Percentiles rank a stretch among this genome's conserved stretches.
Conservation (phyloP, 2,329 filamentous ascomycete genomes). For the Exophiala aquamarina region DNA sequence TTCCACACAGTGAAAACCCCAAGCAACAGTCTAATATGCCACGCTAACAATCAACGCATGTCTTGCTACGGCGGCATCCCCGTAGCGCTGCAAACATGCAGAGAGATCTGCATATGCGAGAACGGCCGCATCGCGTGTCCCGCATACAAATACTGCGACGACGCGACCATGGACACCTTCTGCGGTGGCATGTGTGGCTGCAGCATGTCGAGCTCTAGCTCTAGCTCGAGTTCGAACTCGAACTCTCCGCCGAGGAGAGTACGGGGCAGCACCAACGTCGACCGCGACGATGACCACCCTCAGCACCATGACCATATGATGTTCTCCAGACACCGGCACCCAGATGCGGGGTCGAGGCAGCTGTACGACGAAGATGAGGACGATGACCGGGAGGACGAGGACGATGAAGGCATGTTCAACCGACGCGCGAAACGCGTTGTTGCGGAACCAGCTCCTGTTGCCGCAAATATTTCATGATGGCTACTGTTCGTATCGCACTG, state of each 20-base stretch:
- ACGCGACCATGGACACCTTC: constrained; percentile 15
- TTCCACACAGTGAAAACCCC: constrained; percentile 2
- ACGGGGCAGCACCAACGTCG: too few species aligned
- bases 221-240: too few species aligned
- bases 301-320: too few species aligned
- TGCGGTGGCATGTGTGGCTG: constrained; percentile 11
- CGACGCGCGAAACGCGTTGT: background rate
- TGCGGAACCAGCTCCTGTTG: background rate
- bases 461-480: too few species aligned
- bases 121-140: constrained; percentile 11
- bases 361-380: background rate
- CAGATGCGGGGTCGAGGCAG: background rate
- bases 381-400: background rate
- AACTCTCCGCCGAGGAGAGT: too few species aligned
- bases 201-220: background rate
- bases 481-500: too few species aligned
- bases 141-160: constrained; percentile 15
- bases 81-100: constrained; percentile 6
- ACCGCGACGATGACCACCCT: too few species aligned
- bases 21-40: constrained; percentile 8
- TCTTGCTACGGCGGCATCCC: constrained; percentile 11
- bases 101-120: constrained; percentile 7
- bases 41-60: constrained; percentile 10
- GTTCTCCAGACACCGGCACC: background rate
- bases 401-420: background rate